Evolutionary conservation across 345 rosid species (phyloP).

Genomic region (Acer saccharum): DNA sequence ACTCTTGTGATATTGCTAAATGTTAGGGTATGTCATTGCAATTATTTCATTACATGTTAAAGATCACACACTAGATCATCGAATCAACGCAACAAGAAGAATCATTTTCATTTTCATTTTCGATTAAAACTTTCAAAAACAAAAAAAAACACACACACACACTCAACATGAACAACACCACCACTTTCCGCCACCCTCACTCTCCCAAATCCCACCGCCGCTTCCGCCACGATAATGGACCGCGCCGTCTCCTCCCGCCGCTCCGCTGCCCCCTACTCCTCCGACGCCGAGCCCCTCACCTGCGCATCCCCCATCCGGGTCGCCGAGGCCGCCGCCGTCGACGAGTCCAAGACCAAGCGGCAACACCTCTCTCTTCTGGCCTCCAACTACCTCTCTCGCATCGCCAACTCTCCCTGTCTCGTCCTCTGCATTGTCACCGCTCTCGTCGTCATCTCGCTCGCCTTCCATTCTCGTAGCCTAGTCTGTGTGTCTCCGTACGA

Average conservation of each 20-base stretch:
- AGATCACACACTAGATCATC: no score
- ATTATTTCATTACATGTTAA: no score
- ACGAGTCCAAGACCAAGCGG: conserved; percentile 70
- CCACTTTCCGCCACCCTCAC: conserved; percentile 40
- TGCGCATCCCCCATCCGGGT: conserved; percentile 4
- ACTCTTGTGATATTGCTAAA: no score
- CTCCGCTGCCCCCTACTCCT: conserved; percentile 19
- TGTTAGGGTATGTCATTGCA: no score
- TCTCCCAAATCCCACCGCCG: conserved; percentile 35
- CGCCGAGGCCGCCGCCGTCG: conserved; percentile 27
- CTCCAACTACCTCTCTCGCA: conserved; percentile 50
- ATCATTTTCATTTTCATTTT: neutral
- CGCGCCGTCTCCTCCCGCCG: conserved; percentile 65
- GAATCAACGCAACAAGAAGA: no score
- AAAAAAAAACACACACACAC: conserved; percentile 11
- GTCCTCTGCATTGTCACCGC: conserved; percentile 37
- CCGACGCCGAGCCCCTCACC: conserved; percentile 17
- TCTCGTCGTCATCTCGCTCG: conserved; percentile 27
- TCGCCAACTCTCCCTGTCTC: conserved; percentile 54
- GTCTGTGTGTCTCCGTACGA: conserved; percentile 78
- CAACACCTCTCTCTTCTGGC: conserved; percentile 51
- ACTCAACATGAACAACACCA: conserved; percentile 8
- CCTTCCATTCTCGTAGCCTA: conserved; percentile 53
- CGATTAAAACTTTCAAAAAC: neutral
- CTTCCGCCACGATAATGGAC: conserved; percentile 49